Evolutionary conservation across 2,329 filamentous ascomycete genomes (phyloP).

Genomic region (Pestalotiopsis sp.): DNA sequence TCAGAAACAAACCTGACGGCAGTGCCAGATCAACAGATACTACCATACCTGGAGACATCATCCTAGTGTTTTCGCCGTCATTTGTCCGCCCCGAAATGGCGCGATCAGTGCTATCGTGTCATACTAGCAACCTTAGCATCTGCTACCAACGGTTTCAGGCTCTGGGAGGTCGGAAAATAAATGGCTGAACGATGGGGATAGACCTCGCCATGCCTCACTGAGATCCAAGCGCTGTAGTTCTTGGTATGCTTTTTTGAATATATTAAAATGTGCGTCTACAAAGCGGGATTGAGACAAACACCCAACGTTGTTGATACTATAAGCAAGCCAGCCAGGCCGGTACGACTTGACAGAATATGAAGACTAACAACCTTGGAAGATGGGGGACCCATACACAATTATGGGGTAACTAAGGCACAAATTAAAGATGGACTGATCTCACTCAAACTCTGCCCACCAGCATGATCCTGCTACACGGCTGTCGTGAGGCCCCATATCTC

Average conservation of each 20-base stretch:
- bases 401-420: not conserved
- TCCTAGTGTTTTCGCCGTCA: not conserved
- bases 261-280: not conserved
- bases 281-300: not conserved
- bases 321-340: not conserved
- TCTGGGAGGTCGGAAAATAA: not conserved
- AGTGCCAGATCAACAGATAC: no score
- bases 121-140: not conserved
- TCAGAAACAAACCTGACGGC: no score
- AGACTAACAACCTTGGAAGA: not conserved
- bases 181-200: not conserved
- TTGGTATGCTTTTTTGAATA: not conserved
- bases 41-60: no score
- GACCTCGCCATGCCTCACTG: not conserved
- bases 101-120: not conserved
- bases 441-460: not conserved
- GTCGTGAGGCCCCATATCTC: no score
- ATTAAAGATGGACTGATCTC: not conserved
- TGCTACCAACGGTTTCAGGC: not conserved
- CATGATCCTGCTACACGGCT: not conserved
- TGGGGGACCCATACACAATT: not conserved
- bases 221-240: not conserved
- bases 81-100: not conserved
- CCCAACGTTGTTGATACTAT: not conserved
- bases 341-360: not conserved